phyloP scores from a whole-genome alignment of 176 grass and related monocot species.

The Bromus sterilis region DNA sequence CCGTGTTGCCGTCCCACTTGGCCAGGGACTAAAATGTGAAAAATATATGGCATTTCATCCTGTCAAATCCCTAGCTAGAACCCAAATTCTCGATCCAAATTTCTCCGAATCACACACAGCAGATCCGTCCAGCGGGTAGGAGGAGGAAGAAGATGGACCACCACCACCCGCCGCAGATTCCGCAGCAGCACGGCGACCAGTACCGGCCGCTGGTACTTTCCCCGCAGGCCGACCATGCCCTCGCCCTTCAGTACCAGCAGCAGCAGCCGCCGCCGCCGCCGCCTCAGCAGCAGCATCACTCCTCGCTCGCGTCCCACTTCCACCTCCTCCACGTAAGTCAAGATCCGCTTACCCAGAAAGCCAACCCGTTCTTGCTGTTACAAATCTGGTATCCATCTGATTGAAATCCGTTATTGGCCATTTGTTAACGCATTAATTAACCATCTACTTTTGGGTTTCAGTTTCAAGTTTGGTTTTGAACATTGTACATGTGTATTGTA shows the following conservation, averaged over 20 bases:
- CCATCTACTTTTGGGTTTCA: not conserved
- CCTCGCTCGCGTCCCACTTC: slow-evolving; percentile 51
- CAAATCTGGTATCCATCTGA: not conserved
- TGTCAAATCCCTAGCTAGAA: not conserved
- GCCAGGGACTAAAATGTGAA: too few species aligned
- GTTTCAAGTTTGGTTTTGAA: not conserved
- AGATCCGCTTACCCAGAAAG: not conserved
- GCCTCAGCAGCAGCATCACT: slow-evolving; percentile 40
- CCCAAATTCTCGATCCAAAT: not conserved
- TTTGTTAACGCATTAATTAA: not conserved
- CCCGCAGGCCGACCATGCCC: slow-evolving; percentile 35
- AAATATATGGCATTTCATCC: not conserved
- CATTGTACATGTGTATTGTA: not conserved
- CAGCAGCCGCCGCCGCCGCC: slow-evolving; percentile 7
- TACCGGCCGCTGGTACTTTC: slow-evolving; percentile 31
- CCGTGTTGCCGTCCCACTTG: too few species aligned
- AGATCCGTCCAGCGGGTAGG: not conserved
- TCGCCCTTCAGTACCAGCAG: slow-evolving; percentile 29
- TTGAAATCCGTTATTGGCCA: not conserved
- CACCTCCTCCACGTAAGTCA: slow-evolving; percentile 50
- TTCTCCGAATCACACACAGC: too few species aligned
- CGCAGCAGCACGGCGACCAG: slow-evolving; percentile 25
- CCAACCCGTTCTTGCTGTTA: not conserved
- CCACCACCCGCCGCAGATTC: slow-evolving; percentile 18
- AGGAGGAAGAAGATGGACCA: slow-evolving; percentile 25